Conservation (phyloP, 768 basidiomycete genomes). For the Kwoniella heveanensis region DNA sequence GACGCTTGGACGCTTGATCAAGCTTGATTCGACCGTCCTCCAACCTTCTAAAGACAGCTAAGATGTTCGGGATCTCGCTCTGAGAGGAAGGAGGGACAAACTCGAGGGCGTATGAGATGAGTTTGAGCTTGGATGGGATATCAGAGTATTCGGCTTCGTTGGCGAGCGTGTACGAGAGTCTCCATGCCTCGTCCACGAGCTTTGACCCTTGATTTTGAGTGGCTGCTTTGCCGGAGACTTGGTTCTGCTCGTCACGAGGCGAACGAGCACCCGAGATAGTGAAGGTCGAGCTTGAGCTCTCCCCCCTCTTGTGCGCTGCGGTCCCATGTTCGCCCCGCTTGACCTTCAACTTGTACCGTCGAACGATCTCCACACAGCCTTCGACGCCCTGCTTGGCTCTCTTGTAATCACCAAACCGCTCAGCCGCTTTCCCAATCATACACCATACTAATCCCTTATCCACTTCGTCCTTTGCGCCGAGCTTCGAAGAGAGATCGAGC, state of each 20-base stretch:
- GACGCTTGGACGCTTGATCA: constrained; percentile 59
- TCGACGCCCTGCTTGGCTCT: constrained; percentile 72
- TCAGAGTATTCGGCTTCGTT: constrained; percentile 76
- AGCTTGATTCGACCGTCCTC: constrained; percentile 58
- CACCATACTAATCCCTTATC: constrained; percentile 66
- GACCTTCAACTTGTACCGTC: neutral
- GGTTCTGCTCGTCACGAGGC: too few species aligned
- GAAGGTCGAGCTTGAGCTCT: constrained; percentile 4
- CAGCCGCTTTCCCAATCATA: constrained; percentile 86
- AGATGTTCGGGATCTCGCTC: constrained; percentile 74
- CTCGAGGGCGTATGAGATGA: constrained; percentile 79
- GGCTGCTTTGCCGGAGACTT: too few species aligned
- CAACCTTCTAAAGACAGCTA: constrained; percentile 72
- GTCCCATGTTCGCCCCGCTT: neutral
- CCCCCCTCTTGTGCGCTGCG: neutral
- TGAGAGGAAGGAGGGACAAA: constrained; percentile 67
- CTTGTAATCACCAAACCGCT: constrained; percentile 76
- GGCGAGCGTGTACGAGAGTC: constrained; percentile 83
- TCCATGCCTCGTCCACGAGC: constrained; percentile 76
- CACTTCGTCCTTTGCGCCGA: constrained; percentile 71
- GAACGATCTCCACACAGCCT: constrained; percentile 64
- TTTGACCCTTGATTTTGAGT: constrained; percentile 49
- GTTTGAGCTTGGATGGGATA: constrained; percentile 65
- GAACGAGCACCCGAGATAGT: too few species aligned
- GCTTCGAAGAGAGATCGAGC: constrained; percentile 82